phyloP scores from a whole-genome alignment of 768 basidiomycete species.

The Tubosaeta sp. region DNA sequence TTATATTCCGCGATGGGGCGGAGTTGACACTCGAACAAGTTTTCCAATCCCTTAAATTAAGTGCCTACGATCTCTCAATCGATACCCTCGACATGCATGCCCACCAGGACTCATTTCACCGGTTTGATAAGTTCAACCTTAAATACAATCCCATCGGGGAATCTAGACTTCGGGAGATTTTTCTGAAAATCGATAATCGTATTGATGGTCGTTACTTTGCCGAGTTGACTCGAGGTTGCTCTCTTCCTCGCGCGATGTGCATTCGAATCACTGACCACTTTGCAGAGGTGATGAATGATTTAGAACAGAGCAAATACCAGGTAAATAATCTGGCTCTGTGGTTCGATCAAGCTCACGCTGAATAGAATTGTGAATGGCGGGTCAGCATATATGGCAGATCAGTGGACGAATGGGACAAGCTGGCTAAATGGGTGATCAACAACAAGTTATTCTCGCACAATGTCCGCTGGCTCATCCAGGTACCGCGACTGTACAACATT shows the following conservation, averaged over 20 bases:
- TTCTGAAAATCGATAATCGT: conserved; percentile 96
- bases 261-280: background rate
- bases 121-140: conserved; percentile 97
- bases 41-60: conserved; percentile 92
- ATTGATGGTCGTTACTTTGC: conserved; percentile 92
- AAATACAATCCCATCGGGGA: conserved; percentile 98
- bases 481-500: conserved; percentile 91
- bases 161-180: conserved; percentile 91
- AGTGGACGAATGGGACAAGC: conserved; percentile 90
- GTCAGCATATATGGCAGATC: conserved; percentile 91
- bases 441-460: conserved; percentile 95
- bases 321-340: conserved; percentile 33
- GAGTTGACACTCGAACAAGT: conserved; percentile 88
- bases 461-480: conserved; percentile 95
- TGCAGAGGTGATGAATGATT: conserved; percentile 93
- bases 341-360: background rate
- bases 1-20: conserved; percentile 91
- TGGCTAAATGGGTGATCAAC: conserved; percentile 94
- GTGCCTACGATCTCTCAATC: conserved; percentile 96
- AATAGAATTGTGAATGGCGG: conserved; percentile 92
- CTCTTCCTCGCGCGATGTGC: background rate
- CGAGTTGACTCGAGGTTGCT: conserved; percentile 82
- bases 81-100: conserved; percentile 99
- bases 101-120: conserved; percentile 96
- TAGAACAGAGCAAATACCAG: conserved; percentile 98